A percentile compares a stretch with the other conserved stretches of the same genome.
Evolutionary conservation across 768 basidiomycete species (phyloP).

Genomic region (Pholiota conissans): DNA sequence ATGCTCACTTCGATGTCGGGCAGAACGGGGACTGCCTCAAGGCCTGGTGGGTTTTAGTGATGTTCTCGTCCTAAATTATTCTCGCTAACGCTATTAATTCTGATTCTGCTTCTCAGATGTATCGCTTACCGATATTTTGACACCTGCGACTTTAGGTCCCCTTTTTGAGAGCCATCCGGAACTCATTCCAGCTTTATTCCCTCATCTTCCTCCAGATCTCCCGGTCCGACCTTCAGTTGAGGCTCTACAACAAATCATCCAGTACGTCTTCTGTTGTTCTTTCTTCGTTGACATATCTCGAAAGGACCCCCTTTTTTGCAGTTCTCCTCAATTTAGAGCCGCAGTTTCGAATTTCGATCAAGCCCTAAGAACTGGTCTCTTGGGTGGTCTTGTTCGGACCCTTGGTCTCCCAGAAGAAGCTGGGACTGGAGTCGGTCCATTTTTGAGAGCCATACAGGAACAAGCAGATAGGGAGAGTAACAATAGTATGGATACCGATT

Average conservation of each 20-base stretch:
- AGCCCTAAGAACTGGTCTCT: conserved; percentile 78
- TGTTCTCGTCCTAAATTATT: not conserved
- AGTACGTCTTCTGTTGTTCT: conserved; percentile 27
- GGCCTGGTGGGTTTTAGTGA: conserved; percentile 29
- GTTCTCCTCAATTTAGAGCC: conserved; percentile 79
- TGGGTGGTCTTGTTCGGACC: conserved; percentile 72
- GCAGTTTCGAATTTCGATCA: conserved; percentile 82
- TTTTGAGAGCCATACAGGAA: conserved; percentile 78
- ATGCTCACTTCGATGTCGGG: conserved; percentile 49
- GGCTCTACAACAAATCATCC: conserved; percentile 71
- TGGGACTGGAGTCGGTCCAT: conserved; percentile 73
- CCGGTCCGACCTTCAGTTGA: conserved; percentile 68
- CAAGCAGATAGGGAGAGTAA: conserved; percentile 58
- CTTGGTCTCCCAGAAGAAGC: conserved; percentile 87
- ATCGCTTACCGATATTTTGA: conserved; percentile 74
- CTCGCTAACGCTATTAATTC: not conserved
- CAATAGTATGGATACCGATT: conserved; percentile 75
- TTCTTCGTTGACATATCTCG: not conserved
- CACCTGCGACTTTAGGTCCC: conserved; percentile 68
- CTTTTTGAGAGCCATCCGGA: conserved; percentile 72
- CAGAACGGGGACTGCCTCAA: conserved; percentile 25
- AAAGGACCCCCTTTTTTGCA: conserved; percentile 16
- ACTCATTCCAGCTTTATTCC: conserved; percentile 69
- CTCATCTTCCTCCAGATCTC: conserved; percentile 80
- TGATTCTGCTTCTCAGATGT: conserved; percentile 43